Evolutionary conservation across 2,329 filamentous ascomycete genomes (phyloP), one percentile per base, ranked within the genome.

Genomic region (Fusarium globosum): DNA sequence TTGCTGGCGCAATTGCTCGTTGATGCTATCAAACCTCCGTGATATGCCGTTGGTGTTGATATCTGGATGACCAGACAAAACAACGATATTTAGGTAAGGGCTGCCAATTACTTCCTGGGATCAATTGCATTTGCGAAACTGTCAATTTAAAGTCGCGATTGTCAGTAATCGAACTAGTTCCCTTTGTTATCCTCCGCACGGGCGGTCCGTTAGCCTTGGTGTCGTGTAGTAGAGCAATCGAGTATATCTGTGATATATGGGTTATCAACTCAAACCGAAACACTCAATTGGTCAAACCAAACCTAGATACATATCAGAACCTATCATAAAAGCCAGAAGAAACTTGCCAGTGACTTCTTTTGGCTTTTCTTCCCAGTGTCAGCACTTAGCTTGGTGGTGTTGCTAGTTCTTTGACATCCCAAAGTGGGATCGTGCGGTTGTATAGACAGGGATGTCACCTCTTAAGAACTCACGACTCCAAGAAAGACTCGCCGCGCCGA

Each of bases 351-450:
- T 39, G 51, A 46, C 30, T 59, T 43, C 52, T 65, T 38, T 43
- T 28, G 14, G 33, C n/a, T 49, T 70, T 35, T 38, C 59, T 55
- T 57, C 46, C 26, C 26, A 55, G 36, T 53, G 59, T 69, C 65
- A 69, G 65, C 59, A 59, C 59, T 48, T 45, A 68, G 61, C 63
- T 58, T 48, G 41, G 36, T 65, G 51, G 66, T 69, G 52, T 70
- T 69, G 65, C 65, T 69, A 69, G 67, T 69, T 69, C 46, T 48
- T 52, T 46, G 35, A 43, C 18, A 65, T 68, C 43, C 56, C 52
- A 43, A 65, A 57, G 65, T 69, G 67, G 67, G 65, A 64, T 58
- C 66, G 51, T 51, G 65, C 51, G 39, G 59, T 64, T 46, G 28
- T 43, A 48, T 69, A 36, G 59, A 65, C 67, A 69, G 52, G 59